Evolutionary conservation across 306 rosid species (phyloP), one percentile per base, ranked within the genome.

Genomic region (Fagus crenata): DNA sequence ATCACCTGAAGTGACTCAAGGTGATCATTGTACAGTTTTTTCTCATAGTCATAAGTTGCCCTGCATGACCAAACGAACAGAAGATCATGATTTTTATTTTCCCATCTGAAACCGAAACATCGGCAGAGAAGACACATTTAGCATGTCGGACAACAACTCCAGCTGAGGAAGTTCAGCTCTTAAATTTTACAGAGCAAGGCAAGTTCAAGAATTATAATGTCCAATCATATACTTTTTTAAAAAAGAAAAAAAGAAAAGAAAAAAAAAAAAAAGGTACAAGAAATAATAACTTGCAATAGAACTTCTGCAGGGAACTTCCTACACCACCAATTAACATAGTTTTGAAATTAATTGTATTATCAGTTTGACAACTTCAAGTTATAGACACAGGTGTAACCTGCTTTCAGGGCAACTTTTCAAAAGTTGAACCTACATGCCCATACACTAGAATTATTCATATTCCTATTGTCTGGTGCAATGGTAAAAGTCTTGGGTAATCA

Each of bases 1-100:
- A 96, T 92, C 79, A 83, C 89, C 84, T 92, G 98, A 84, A 96
- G 97, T 39, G 99, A 92, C 86, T 92, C 97, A 32, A 96, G 97
- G 88, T 89, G 99, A 76, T 92, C 93, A 77, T 86, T 86, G 89
- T 96, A 96, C 75, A 92, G 76, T 82, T 91, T 96, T 84, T 91
- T 92, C 82, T 96, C 98, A 59, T 91, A 89, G 82, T 92, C 98
- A 85, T 84, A 92, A 77, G 92, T 87, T 58, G 89, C 92, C 87
- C 99, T 92, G 93, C 85, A 85, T 60, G 76, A 83, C 84, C 80
- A 76, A 86, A 80, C 80, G 64, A 81, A 61, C 11, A 79, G 67
- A 80, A 73, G 75, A 67, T 77, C 73, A 79, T 49, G 55, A 39
- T 8, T 65, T n/a, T 71, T 6, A 32, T 54, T 42, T 76, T 13